Evolutionary conservation across 1,284 basidiomycete genomes (phyloP), one percentile per base, ranked within the genome.

Genomic region (Taiwanofungus camphoratus): DNA sequence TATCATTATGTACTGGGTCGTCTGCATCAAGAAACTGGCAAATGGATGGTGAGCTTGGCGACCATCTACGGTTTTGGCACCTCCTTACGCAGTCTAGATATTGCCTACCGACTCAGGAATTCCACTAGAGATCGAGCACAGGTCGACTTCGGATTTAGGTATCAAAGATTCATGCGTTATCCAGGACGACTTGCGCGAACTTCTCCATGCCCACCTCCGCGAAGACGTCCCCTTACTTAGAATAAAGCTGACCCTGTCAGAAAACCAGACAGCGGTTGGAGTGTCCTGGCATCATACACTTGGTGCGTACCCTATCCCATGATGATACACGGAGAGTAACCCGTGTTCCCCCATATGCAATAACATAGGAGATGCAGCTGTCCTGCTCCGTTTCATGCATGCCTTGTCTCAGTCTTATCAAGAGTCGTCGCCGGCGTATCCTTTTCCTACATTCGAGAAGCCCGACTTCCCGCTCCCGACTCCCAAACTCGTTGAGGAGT

Each of bases 211-310:
- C 34, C 24, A 19, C 30, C 26, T 13, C n/a, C 16, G 22, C 11
- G 44, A 45, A 3, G 46, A 50, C 27, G 39, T 31, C 13, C 48
- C 59, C 5, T 50, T 66, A 11, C 45, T 67, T 20, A 46, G 52
- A 24, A 30, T 66, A 30, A 63, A 62, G 34, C 29, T 65, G 26
- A 58, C 58, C 1, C 29, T 62, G 5, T 46, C 55, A 4, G 39
- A 36, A 5, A 21, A 42, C 0, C 51, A 58, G 42, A 64, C 62
- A 0, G 52, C 49, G 12, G 50, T 67, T 16, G 65, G 62, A 15
- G 44, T 67, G 15, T 54, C 57, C 6, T 66, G 63, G 65, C 55
- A 67, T 41, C 64, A 67, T 40, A 50, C 46, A 3, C 51, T 61
- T n/a, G 59, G 58, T 56, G 37, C 6, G 44, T 19, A 15, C 3